These are phyloP conservation scores for Tetrahymena borealis DNA, from an alignment of 73 alveolate genomes.

Conservation along the genomic window DNA sequence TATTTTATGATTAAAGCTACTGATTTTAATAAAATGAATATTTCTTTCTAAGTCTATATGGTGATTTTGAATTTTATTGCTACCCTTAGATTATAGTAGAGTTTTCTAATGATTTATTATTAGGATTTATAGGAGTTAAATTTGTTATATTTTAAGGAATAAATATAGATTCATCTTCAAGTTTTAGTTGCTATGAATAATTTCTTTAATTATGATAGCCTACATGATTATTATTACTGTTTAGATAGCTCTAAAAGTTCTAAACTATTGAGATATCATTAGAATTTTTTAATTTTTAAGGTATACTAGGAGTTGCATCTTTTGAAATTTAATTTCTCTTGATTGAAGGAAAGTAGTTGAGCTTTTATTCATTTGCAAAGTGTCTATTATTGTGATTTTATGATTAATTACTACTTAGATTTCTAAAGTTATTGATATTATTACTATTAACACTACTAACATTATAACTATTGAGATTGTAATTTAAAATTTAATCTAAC, in stretches of 20 bases:
- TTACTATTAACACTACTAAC: neutral
- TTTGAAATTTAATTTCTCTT: neutral
- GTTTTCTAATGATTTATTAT: neutral
- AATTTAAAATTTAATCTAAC: neutral
- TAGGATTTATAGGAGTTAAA: neutral
- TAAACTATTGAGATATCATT: neutral
- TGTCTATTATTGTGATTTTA: neutral
- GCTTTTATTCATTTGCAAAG: neutral
- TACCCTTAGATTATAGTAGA: neutral
- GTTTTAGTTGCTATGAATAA: neutral
- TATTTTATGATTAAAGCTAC: neutral
- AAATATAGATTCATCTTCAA: neutral
- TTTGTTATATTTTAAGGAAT: neutral
- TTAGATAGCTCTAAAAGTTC: neutral
- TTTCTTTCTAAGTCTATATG: neutral
- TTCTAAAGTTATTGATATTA: neutral
- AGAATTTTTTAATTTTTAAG: neutral
- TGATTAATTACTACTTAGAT: neutral
- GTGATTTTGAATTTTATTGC: neutral
- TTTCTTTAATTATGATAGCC: neutral
- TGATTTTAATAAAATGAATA: neutral
- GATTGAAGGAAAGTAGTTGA: neutral
- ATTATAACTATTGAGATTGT: neutral
- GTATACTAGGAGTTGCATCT: neutral
- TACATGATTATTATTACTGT: neutral